Evolutionary conservation across 2,329 filamentous ascomycete genomes (phyloP).

Genomic region (Ophiocordyceps camponoti-floridani): DNA sequence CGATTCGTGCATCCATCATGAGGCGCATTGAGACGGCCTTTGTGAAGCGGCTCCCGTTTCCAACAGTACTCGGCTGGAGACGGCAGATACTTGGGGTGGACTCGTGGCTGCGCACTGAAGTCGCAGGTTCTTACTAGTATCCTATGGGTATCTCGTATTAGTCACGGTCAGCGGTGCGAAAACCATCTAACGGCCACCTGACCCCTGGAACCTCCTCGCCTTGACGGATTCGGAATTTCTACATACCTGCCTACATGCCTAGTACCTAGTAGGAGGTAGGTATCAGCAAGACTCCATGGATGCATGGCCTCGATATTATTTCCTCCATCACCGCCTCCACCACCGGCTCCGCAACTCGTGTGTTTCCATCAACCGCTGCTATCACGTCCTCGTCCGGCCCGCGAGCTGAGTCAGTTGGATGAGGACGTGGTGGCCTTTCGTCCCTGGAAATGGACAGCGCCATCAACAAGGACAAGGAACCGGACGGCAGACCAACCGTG

Average conservation of each 20-base stretch:
- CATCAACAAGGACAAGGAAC: constrained; percentile 8
- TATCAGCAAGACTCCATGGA: background rate
- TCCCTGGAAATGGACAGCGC: constrained; percentile 5
- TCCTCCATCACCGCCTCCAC: background rate
- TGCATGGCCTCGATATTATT: background rate
- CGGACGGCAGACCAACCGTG: constrained; percentile 8
- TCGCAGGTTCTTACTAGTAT: background rate
- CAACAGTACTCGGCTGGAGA: background rate
- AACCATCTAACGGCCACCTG: background rate
- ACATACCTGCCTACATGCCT: background rate
- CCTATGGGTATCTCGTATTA: background rate
- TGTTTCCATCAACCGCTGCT: background rate
- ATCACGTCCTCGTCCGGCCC: constrained; percentile 8
- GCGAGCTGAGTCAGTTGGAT: constrained; percentile 7
- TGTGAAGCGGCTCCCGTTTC: background rate
- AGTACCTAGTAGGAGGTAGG: constrained; percentile 1
- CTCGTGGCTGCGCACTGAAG: background rate
- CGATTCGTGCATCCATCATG: no score
- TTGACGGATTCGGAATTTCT: background rate
- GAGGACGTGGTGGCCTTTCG: constrained; percentile 7
- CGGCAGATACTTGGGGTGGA: background rate
- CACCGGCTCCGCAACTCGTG: background rate
- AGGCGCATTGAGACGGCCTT: background rate
- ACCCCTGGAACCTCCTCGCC: background rate
- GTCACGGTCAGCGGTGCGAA: background rate